Evolutionary conservation across 176 grass and related monocot genomes (phyloP).

Genomic region (Ampelocalamus luodianensis): DNA sequence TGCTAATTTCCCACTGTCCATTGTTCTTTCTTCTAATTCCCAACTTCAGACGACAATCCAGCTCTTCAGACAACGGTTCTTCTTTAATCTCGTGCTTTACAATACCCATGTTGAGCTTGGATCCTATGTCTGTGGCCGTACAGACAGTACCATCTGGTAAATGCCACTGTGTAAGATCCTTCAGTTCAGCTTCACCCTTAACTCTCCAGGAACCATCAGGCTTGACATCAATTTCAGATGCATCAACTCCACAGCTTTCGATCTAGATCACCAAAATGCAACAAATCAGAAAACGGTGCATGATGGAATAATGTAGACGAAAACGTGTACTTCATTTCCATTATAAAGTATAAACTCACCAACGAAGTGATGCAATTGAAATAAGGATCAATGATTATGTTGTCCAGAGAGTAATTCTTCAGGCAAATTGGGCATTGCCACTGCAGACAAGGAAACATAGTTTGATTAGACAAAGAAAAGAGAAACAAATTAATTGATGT

Average conservation of each 20-base stretch:
- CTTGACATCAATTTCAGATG: constrained; percentile 78
- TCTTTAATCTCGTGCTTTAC: constrained; percentile 55
- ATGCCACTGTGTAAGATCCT: constrained; percentile 82
- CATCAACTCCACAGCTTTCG: constrained; percentile 65
- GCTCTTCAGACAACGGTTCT: constrained; percentile 45
- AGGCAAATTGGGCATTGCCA: constrained; percentile 98
- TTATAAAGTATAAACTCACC: constrained; percentile 62
- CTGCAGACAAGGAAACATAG: constrained; percentile 55
- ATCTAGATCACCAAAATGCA: constrained; percentile 63
- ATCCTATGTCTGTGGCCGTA: constrained; percentile 35
- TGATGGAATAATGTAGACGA: constrained; percentile 10
- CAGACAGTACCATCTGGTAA: constrained; percentile 79
- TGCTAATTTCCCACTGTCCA: constrained; percentile 55
- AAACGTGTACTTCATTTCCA: constrained; percentile 8
- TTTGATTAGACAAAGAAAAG: constrained; percentile 1
- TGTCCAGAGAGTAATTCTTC: constrained; percentile 79
- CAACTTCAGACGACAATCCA: constrained; percentile 49
- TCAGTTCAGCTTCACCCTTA: constrained; percentile 58
- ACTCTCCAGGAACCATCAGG: constrained; percentile 89
- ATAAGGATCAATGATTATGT: constrained; percentile 81
- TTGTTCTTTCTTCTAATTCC: constrained; percentile 55
- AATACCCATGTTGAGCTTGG: constrained; percentile 31
- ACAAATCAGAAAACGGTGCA: constrained; percentile 36
- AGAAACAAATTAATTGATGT: background rate
- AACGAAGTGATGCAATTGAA: constrained; percentile 86